Conservation (phyloP, 306 rosid species). For the Cucurbita moschata region DNA sequence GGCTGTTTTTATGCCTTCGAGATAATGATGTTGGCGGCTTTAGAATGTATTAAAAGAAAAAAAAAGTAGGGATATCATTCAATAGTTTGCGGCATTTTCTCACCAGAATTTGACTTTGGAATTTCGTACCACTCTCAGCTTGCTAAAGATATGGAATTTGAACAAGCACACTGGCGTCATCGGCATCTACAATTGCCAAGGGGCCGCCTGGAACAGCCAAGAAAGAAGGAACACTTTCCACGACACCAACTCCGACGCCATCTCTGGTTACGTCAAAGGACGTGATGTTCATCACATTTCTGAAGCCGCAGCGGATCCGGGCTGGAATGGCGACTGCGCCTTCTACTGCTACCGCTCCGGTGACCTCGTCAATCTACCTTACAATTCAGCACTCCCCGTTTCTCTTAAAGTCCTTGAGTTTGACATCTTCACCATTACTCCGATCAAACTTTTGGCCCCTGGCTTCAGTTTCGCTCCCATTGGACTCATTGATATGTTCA, state of each 20-base stretch:
- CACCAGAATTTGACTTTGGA: neutral
- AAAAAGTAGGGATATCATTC: no score
- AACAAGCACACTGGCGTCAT: constrained; percentile 59
- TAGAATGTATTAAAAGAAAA: no score
- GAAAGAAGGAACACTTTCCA: constrained; percentile 68
- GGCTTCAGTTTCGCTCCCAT: constrained; percentile 52
- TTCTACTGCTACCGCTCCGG: constrained; percentile 26
- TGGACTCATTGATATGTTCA: constrained; percentile 72
- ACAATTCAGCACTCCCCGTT: constrained; percentile 53
- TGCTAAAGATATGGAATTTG: constrained; percentile 95
- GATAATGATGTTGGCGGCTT: no score
- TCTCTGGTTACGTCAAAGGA: constrained; percentile 46
- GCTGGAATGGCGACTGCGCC: constrained; percentile 71
- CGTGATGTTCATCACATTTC: constrained; percentile 56
- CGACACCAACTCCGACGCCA: constrained; percentile 23
- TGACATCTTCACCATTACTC: constrained; percentile 56
- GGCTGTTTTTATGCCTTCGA: neutral
- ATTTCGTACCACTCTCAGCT: constrained; percentile 13
- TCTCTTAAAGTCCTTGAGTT: constrained; percentile 64
- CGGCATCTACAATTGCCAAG: constrained; percentile 87
- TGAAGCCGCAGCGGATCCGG: constrained; percentile 17
- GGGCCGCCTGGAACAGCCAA: constrained; percentile 69
- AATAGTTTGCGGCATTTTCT: neutral
- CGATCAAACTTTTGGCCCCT: constrained; percentile 35
- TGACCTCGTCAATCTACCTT: constrained; percentile 39